Evolutionary conservation across 768 basidiomycete species (phyloP).

Genomic region (Russula sp.): DNA sequence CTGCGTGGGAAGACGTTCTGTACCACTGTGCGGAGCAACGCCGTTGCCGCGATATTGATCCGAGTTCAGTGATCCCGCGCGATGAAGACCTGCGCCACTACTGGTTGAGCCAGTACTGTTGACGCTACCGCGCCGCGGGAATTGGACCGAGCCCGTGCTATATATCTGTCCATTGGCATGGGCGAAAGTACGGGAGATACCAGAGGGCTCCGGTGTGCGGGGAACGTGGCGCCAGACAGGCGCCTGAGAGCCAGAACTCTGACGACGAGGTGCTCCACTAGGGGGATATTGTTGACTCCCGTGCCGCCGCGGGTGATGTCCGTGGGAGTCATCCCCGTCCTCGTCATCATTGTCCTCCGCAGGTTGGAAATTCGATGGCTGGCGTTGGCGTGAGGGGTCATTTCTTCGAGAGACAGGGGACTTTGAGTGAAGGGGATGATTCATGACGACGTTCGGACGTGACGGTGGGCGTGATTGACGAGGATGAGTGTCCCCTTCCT

Average conservation of each 20-base stretch:
- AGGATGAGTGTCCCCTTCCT: not conserved
- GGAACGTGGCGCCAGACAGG: not conserved
- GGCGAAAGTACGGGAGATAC: slow-evolving; percentile 15
- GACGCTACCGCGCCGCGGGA: slow-evolving; percentile 28
- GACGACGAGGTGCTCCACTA: slow-evolving; percentile 9
- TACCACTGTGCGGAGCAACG: not conserved
- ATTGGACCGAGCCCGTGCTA: slow-evolving; percentile 31
- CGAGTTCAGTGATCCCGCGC: slow-evolving; percentile 11
- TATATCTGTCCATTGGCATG: slow-evolving; percentile 32
- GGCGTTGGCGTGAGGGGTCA: slow-evolving; percentile 11
- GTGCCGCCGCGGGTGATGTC: not conserved
- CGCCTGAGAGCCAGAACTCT: slow-evolving; percentile 6
- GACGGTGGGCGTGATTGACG: slow-evolving; percentile 14
- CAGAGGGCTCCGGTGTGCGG: slow-evolving; percentile 9
- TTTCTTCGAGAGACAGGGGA: slow-evolving; percentile 10
- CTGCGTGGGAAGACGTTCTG: slow-evolving; percentile 16
- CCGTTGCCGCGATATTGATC: slow-evolving; percentile 10
- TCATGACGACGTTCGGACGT: not conserved
- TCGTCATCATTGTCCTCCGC: slow-evolving; percentile 4
- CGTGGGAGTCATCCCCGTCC: slow-evolving; percentile 3
- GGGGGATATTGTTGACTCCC: slow-evolving; percentile 6
- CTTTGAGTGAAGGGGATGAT: not conserved
- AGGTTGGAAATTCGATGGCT: not conserved
- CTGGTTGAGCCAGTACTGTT: slow-evolving; percentile 15
- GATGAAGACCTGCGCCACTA: slow-evolving; percentile 21